phyloP scores from a whole-genome alignment of 768 basidiomycete species.

The Naganishia vishniacii region DNA sequence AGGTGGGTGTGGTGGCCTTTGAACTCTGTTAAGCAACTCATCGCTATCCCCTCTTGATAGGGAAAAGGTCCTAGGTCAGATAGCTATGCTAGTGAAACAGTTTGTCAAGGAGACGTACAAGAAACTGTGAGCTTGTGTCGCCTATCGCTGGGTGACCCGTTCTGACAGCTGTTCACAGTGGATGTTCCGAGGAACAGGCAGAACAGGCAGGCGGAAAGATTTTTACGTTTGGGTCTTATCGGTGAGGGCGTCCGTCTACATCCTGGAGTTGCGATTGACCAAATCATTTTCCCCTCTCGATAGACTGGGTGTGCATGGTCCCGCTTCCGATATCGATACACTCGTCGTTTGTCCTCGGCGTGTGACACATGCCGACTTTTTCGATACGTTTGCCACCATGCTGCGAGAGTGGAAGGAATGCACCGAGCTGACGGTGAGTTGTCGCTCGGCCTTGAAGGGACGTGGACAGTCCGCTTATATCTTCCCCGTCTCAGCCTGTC shows the following conservation, averaged over 20 bases:
- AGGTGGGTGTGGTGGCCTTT: conserved; percentile 58
- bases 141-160: neutral
- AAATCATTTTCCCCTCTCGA: neutral
- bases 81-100: conserved; percentile 81
- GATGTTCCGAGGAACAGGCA: conserved; percentile 81
- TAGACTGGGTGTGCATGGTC: conserved; percentile 89
- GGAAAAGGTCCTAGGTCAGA: conserved; percentile 84
- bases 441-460: too few relatives aligned
- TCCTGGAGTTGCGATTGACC: conserved; percentile 18
- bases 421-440: conserved; percentile 81
- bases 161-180: too few relatives aligned
- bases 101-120: conserved; percentile 82
- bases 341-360: conserved; percentile 95
- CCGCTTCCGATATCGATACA: conserved; percentile 96
- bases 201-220: conserved; percentile 93
- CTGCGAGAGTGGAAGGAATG: conserved; percentile 74
- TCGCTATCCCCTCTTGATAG: conserved; percentile 51
- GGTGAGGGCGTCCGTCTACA: conserved; percentile 33
- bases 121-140: conserved; percentile 48
- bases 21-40: neutral
- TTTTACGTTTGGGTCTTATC: conserved; percentile 97
- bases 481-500: conserved; percentile 81
- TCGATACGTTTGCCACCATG: conserved; percentile 83
- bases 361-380: conserved; percentile 92
- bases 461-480: too few relatives aligned